Conservation (phyloP, 192 early-diverging fungal genomes). For the Podila minutissima region DNA sequence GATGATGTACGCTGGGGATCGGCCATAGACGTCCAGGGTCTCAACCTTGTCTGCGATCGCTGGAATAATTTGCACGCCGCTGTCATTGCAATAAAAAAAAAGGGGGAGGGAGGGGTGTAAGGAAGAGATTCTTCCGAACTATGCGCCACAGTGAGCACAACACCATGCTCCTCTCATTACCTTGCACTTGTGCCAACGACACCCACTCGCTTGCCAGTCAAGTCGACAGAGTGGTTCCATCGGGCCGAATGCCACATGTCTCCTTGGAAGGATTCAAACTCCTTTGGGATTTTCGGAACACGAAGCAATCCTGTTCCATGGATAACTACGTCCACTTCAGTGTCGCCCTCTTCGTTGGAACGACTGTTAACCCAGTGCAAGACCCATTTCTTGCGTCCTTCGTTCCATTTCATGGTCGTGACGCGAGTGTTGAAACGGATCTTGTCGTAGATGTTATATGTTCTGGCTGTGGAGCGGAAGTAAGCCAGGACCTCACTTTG, state of each 20-base stretch:
- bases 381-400: constrained; percentile 27
- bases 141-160: background rate
- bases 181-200: constrained; percentile 57
- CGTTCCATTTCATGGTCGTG: constrained; percentile 37
- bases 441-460: constrained; percentile 45
- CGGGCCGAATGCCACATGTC: constrained; percentile 51
- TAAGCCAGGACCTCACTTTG: constrained; percentile 28
- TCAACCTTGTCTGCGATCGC: constrained; percentile 46
- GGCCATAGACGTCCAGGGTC: constrained; percentile 53
- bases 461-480: constrained; percentile 31
- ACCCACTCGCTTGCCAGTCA: constrained; percentile 56
- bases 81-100: background rate
- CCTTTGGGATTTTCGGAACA: constrained; percentile 48
- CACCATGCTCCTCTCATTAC: background rate
- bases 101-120: background rate
- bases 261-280: constrained; percentile 55
- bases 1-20: constrained; percentile 53
- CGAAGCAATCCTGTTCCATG: constrained; percentile 47
- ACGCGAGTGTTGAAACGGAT: constrained; percentile 44
- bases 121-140: background rate
- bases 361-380: constrained; percentile 20
- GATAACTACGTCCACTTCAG: constrained; percentile 49
- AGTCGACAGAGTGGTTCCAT: constrained; percentile 53
- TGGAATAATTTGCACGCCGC: constrained; percentile 53
- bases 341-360: constrained; percentile 12